Evolutionary conservation across 768 basidiomycete genomes (phyloP), one percentile per base, ranked within the genome.

Genomic region (Boletus sensibilis): DNA sequence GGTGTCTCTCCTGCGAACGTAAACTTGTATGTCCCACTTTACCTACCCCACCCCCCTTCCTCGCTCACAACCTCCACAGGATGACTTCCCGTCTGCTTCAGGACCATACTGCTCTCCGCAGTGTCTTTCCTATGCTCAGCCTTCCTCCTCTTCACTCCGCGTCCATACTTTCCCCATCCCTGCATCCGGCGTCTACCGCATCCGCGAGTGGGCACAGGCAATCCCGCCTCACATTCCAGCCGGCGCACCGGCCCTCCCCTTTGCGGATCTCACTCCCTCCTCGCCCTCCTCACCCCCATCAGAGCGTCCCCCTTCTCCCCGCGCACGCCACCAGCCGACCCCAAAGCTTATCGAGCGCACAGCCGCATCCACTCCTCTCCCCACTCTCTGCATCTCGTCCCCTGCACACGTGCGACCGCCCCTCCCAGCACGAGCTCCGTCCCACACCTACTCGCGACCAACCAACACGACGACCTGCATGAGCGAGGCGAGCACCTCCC

Each of bases 1-100:
- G 85, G 84, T 90, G 88, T 68, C 75, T 89, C 61, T 75, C 77
- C 53, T 90, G 88, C 76, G 77, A 79, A 61, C 77, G 79, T 60
- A 80, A 78, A 61, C 71, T 85, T 59, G 87, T 82, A 68, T 37
- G 83, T 81, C 0, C 23, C 25, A 13, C 45, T 47, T 52, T 44
- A 38, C 34, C 33, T 38, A n/a, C 58, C 6, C 42, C 18, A 37
- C 34, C 38, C 57, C 23, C 33, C 8, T 6, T 51, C 42, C 34
- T 31, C 25, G 5, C 54, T 53, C 20, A 53, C 42, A 0, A 1
- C 2, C 38, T n/a, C 35, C 60, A 56, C 67, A 69, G 63, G 59
- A 65, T n/a, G 56, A 52, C 52, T 52, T 52, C 45, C 55, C 58
- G 46, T 65, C 81, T 29, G 67, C 69, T 4, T 57, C 67, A 1